Percentiles rank a stretch among this genome's conserved stretches.
Evolutionary conservation across 2,329 filamentous ascomycete genomes (phyloP).

Genomic region (Colletotrichum filicis): DNA sequence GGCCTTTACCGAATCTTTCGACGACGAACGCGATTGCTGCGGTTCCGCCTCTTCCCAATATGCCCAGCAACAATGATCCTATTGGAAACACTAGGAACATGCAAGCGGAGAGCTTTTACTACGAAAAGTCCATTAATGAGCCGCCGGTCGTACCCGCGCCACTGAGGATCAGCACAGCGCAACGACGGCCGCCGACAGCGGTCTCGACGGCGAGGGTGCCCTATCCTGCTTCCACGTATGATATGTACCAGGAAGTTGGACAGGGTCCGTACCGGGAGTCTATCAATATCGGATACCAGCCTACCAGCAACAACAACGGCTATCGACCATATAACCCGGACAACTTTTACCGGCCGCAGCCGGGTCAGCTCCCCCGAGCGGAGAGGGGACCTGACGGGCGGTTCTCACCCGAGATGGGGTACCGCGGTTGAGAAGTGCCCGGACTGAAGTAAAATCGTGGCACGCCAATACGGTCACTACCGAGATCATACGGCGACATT

Average conservation of each 20-base stretch:
- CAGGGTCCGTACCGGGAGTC: conserved; percentile 29
- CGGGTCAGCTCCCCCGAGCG: conserved; percentile 26
- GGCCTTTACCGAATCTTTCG: not conserved
- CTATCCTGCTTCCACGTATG: conserved; percentile 23
- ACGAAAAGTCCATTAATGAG: conserved; percentile 24
- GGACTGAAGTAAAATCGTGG: not conserved
- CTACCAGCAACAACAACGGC: conserved; percentile 24
- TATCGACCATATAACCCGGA: conserved; percentile 22
- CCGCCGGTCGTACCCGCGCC: conserved; percentile 6
- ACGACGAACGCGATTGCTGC: too few relatives aligned
- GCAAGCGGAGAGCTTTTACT: conserved; percentile 22
- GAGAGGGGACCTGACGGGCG: conserved; percentile 30
- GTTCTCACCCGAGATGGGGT: not conserved
- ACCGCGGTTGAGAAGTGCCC: not conserved
- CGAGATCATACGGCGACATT: not conserved
- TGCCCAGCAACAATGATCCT: not conserved
- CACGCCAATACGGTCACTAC: not conserved
- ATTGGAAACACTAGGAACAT: not conserved
- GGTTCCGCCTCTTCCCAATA: not conserved
- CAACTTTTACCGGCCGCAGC: conserved; percentile 5
- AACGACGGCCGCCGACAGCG: not conserved
- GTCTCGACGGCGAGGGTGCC: not conserved
- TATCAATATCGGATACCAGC: conserved; percentile 28
- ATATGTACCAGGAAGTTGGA: conserved; percentile 22
- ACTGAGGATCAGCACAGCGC: not conserved